Conservation (phyloP, 495 filamentous ascomycete species). For the Lasiosphaeriaceae sp. region DNA sequence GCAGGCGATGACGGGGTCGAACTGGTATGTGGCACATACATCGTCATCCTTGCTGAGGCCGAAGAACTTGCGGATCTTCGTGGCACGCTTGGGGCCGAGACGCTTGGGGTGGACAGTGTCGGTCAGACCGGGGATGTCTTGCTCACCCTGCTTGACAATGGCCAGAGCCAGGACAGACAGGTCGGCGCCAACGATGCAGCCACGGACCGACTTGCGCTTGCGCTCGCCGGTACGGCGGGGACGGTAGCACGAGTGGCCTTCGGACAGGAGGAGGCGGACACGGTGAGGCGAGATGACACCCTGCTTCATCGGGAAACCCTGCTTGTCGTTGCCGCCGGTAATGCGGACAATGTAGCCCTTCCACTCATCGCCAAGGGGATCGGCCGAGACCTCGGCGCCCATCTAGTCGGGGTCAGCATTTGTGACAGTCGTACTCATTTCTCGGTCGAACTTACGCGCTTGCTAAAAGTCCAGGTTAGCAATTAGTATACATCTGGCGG, state of each 20-base stretch:
- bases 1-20: constrained; percentile 55
- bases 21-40: constrained; percentile 60
- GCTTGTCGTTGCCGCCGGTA: constrained; percentile 99
- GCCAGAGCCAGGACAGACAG: constrained; percentile 86
- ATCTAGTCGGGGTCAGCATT: constrained; percentile 56
- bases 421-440: constrained; percentile 1
- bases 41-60: constrained; percentile 99
- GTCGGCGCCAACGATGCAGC: constrained; percentile 96
- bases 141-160: constrained; percentile 96
- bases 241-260: constrained; percentile 96
- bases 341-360: constrained; percentile 98
- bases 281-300: constrained; percentile 97
- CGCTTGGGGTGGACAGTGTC: constrained; percentile 97
- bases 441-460: constrained; percentile 31
- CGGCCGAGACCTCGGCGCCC: constrained; percentile 92
- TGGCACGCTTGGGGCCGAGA: constrained; percentile 97
- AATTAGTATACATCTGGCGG: neutral
- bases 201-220: constrained; percentile 96
- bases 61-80: constrained; percentile 99
- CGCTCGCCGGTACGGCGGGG: constrained; percentile 95
- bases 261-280: constrained; percentile 89
- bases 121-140: constrained; percentile 89
- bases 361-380: constrained; percentile 96
- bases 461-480: constrained; percentile 23
- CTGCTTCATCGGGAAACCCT: constrained; percentile 99